phyloP scores from a whole-genome alignment of 441 rosid genomes.

The Aquilaria agallochum region DNA sequence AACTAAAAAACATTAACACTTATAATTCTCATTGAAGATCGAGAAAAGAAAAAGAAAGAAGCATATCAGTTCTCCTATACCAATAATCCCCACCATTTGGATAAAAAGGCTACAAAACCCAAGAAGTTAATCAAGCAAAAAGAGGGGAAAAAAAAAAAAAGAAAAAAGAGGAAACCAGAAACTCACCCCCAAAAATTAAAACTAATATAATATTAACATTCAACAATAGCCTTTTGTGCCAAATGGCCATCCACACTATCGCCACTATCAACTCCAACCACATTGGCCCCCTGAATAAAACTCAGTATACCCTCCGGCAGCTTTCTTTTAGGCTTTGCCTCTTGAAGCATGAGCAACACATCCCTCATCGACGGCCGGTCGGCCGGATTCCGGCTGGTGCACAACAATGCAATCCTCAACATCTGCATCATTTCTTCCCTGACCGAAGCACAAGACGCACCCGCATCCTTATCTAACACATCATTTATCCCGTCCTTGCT shows the following conservation, averaged over 20 bases:
- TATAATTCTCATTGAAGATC: slow-evolving; percentile 26
- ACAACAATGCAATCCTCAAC: slow-evolving; percentile 75
- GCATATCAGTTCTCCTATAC: slow-evolving; percentile 49
- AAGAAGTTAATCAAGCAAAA: not conserved
- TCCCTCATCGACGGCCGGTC: slow-evolving; percentile 98
- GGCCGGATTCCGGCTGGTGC: slow-evolving; percentile 72
- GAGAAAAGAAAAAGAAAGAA: slow-evolving; percentile 4
- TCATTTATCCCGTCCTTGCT: slow-evolving; percentile 51
- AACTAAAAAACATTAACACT: slow-evolving; percentile 21
- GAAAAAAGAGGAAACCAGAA: slow-evolving; percentile 7
- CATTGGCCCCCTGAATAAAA: slow-evolving; percentile 19
- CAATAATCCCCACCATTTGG: slow-evolving; percentile 44
- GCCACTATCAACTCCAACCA: slow-evolving; percentile 18
- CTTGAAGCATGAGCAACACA: slow-evolving; percentile 85
- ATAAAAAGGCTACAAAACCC: slow-evolving; percentile 4
- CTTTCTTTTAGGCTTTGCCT: slow-evolving; percentile 85
- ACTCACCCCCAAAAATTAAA: slow-evolving; percentile 23
- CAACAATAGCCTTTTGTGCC: slow-evolving; percentile 47
- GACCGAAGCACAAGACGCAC: slow-evolving; percentile 54
- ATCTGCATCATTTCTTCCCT: slow-evolving; percentile 91
- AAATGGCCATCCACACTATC: slow-evolving; percentile 16
- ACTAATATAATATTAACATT: slow-evolving; percentile 43
- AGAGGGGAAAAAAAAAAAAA: not conserved
- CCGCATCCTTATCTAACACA: slow-evolving; percentile 65
- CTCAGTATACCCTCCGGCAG: slow-evolving; percentile 24